Evolutionary conservation across 1,284 basidiomycete species (phyloP).

Genomic region (Rhodotorula sp.): DNA sequence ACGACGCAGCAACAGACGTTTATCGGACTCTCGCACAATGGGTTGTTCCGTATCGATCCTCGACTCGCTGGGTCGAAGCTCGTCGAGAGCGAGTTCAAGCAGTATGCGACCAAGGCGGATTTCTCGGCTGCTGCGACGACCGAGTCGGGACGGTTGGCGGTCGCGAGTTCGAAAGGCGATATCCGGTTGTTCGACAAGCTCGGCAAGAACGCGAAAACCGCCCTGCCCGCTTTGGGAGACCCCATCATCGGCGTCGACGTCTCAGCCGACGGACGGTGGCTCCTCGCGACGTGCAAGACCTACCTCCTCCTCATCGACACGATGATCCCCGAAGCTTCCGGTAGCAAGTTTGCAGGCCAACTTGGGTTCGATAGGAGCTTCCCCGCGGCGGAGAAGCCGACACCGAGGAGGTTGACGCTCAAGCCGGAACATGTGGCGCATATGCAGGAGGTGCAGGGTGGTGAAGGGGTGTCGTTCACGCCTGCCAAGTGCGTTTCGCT

Average conservation of each 20-base stretch:
- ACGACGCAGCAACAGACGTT: constrained; percentile 90
- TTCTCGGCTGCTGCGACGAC: constrained; percentile 94
- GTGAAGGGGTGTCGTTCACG: constrained; percentile 68
- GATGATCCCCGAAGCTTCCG: constrained; percentile 59
- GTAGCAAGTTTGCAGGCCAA: constrained; percentile 32
- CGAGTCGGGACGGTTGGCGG: constrained; percentile 78
- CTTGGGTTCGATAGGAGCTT: constrained; percentile 72
- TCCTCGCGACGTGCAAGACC: constrained; percentile 93
- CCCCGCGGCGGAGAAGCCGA: constrained; percentile 89
- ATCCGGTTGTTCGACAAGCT: constrained; percentile 92
- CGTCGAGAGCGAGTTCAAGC: constrained; percentile 93
- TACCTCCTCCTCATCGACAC: constrained; percentile 95
- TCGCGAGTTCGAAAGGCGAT: constrained; percentile 95
- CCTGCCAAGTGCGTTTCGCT: constrained; percentile 76
- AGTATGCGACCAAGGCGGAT: constrained; percentile 91
- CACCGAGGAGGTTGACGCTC: constrained; percentile 83
- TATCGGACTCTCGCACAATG: constrained; percentile 88
- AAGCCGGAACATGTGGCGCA: constrained; percentile 90
- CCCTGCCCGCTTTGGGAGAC: constrained; percentile 91
- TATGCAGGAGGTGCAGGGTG: constrained; percentile 69
- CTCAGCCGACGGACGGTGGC: constrained; percentile 83
- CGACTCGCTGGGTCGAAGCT: constrained; percentile 85
- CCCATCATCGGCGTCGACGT: constrained; percentile 94
- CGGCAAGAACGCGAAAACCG: constrained; percentile 99
- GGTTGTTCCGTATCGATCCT: constrained; percentile 96